Evolutionary conservation across 495 filamentous ascomycete genomes (phyloP), one percentile per base, ranked within the genome.

Genomic region (Xylaria curta): DNA sequence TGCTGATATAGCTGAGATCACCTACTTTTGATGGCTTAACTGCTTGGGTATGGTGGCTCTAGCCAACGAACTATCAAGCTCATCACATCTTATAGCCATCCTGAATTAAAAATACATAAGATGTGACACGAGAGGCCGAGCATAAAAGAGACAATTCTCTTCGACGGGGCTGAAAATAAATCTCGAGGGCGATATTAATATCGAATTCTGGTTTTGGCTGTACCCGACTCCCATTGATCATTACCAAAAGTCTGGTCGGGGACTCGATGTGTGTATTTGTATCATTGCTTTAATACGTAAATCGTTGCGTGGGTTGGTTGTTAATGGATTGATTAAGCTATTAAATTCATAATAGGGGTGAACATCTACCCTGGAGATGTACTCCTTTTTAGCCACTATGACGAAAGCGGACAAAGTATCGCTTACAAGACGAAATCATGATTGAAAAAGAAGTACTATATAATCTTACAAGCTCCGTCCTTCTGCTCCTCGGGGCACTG

Each of bases 311-410:
- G 26, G 49, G 53, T 4, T 9, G 5, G 53, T 56, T 56, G 13
- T n/a, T 4, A 4, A 12, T 31, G 12, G 26, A 17, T 17, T 26
- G 53, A 3, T 31, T 26, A 31, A 46, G 60, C 19, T 1, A n/a
- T 19, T 59, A 17, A 3, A 7, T 31, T 33, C 33, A 5, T 38
- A 63, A 63, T 56, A 64, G 61, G 61, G 61, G 61, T 31, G 61
- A 64, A 12, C 24, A 64, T 24, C 61, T 64, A 64, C 61, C 61
- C 61, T 46, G 42, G 15, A 64, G 42, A 19, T 21, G 24, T 19
- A n/a, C n/a, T n/a, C n/a, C n/a, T n/a, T n/a, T n/a, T n/a, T n/a
- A n/a, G n/a, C n/a, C n/a, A n/a, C n/a, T n/a, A n/a, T 31, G 28
- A 31, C 28, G 28, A 31, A 31, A 31, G 28, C 28, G 1, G 28